phyloP scores from a whole-genome alignment of 1,139 yeast genomes.

The Insectozyma bohioensis region DNA sequence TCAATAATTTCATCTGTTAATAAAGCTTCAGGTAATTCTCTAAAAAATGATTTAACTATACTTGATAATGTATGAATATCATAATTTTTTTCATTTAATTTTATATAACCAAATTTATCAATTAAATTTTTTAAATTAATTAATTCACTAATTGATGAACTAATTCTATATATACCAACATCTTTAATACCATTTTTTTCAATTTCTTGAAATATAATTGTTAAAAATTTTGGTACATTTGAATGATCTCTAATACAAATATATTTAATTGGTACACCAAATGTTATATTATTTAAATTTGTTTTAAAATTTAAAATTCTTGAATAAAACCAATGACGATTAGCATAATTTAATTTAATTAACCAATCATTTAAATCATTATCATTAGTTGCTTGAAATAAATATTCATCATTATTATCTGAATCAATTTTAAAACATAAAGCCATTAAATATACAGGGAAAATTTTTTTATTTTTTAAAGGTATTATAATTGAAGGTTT shows the following conservation, averaged over 20 bases:
- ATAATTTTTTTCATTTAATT: constrained; percentile 65
- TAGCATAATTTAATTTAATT: constrained; percentile 45
- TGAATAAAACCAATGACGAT: constrained; percentile 58
- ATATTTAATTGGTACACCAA: constrained; percentile 84
- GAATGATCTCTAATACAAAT: constrained; percentile 72
- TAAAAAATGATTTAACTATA: constrained; percentile 76
- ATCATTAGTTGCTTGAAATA: constrained; percentile 69
- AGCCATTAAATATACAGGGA: constrained; percentile 55
- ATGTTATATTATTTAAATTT: constrained; percentile 45
- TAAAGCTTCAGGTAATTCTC: constrained; percentile 89
- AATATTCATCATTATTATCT: constrained; percentile 55
- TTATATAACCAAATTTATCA: constrained; percentile 63
- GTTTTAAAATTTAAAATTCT: constrained; percentile 34
- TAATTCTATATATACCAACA: constrained; percentile 88
- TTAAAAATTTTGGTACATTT: constrained; percentile 64
- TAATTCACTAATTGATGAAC: constrained; percentile 83
- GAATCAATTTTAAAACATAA: constrained; percentile 62
- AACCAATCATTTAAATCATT: constrained; percentile 78
- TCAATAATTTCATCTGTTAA: constrained; percentile 56
- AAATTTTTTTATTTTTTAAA: constrained; percentile 49
- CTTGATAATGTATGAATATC: constrained; percentile 92
- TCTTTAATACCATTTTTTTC: constrained; percentile 85
- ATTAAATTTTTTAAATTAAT: constrained; percentile 67
- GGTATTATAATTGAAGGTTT: constrained; percentile 62
- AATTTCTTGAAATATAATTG: constrained; percentile 65